Conservation (phyloP, 2,329 filamentous ascomycete genomes). For the Neofusicoccum laricinum region DNA sequence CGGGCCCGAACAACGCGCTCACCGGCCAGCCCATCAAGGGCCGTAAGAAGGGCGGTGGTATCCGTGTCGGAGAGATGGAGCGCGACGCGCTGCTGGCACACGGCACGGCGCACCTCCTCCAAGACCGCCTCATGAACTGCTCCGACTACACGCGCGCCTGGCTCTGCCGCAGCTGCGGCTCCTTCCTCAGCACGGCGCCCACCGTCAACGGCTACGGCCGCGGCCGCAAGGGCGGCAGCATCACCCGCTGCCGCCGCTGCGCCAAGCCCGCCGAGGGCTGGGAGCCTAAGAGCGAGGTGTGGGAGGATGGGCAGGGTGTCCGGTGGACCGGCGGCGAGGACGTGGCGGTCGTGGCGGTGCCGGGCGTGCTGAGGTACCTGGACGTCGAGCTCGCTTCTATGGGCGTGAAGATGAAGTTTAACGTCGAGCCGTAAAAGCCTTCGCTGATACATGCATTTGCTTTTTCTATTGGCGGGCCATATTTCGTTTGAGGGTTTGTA, state of each 20-base stretch:
- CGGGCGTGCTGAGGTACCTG: slow-evolving; percentile 86
- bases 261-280: slow-evolving; percentile 53
- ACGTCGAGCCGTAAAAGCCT: slow-evolving; percentile 52
- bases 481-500: not conserved
- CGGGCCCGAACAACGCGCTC: slow-evolving; percentile 82
- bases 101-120: slow-evolving; percentile 89
- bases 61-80: slow-evolving; percentile 99
- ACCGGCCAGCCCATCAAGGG: slow-evolving; percentile 98
- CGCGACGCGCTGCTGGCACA: slow-evolving; percentile 92
- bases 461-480: not conserved
- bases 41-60: slow-evolving; percentile 92
- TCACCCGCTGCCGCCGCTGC: slow-evolving; percentile 77
- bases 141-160: slow-evolving; percentile 88
- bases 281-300: slow-evolving; percentile 65
- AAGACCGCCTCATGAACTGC: slow-evolving; percentile 95
- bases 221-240: slow-evolving; percentile 58
- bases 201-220: slow-evolving; percentile 58
- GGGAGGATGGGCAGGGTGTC: slow-evolving; percentile 86
- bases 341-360: slow-evolving; percentile 87
- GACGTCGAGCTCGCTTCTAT: slow-evolving; percentile 95
- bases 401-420: slow-evolving; percentile 93
- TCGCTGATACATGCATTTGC: not conserved
- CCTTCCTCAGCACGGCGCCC: slow-evolving; percentile 83
- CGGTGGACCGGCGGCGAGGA: slow-evolving; percentile 87
- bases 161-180: slow-evolving; percentile 86